phyloP scores from a whole-genome alignment of 441 rosid species.

The Adansonia madagascariensis region DNA sequence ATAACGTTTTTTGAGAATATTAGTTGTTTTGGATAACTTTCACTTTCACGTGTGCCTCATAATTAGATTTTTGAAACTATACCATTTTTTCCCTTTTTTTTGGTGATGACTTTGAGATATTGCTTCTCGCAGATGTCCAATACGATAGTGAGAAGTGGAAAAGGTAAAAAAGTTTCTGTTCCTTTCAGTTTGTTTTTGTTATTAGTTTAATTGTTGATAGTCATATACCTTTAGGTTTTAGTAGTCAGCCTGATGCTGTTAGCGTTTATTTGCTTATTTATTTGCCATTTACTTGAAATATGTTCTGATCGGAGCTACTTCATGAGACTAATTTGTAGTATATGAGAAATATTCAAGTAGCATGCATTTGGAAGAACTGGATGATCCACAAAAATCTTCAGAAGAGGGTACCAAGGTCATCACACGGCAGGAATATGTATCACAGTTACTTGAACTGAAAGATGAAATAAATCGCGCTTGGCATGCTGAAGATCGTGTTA shows the following conservation, averaged over 20 bases:
- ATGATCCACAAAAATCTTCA: slow-evolving; percentile 52
- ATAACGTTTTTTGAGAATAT: neutral
- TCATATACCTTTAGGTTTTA: neutral
- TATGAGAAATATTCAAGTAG: slow-evolving; percentile 51
- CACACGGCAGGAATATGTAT: slow-evolving; percentile 73
- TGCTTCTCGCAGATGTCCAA: slow-evolving; percentile 60
- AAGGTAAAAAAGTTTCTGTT: slow-evolving; percentile 49
- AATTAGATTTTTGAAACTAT: neutral
- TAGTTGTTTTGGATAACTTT: slow-evolving; percentile 2
- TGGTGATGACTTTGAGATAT: slow-evolving; percentile 15
- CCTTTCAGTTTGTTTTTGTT: neutral
- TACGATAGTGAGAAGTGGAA: slow-evolving; percentile 59
- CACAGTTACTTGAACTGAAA: slow-evolving; percentile 70
- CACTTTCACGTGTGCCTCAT: neutral
- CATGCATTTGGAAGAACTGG: slow-evolving; percentile 53
- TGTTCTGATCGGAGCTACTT: slow-evolving; percentile 29
- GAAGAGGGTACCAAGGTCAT: slow-evolving; percentile 58
- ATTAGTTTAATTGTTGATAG: neutral
- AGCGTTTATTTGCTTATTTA: neutral
- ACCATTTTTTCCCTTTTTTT: slow-evolving; percentile 1
- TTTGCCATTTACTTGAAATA: slow-evolving; percentile 18
- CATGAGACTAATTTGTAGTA: slow-evolving; percentile 36
- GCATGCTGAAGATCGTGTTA: slow-evolving; percentile 76
- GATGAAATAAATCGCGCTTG: slow-evolving; percentile 79
- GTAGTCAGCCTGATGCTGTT: slow-evolving; percentile 12